Conservation (phyloP, 495 filamentous ascomycete species). For the Astrothelium subdiscretum region DNA sequence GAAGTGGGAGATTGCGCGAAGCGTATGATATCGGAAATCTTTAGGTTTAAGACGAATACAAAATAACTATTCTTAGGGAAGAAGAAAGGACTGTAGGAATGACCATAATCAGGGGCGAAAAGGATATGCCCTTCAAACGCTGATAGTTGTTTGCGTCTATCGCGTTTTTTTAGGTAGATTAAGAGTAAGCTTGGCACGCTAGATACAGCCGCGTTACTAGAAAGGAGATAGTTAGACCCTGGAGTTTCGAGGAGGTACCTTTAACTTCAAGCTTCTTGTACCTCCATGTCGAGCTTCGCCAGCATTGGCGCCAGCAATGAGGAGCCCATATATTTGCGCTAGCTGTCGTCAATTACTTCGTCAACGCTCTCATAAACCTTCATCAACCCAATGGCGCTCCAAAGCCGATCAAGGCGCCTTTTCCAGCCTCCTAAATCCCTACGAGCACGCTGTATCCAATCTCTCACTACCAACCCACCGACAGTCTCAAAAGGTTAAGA, state of each 20-base stretch:
- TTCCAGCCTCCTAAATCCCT: background rate
- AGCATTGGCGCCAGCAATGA: conserved; percentile 7
- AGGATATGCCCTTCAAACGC: too few species aligned
- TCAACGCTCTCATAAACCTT: background rate
- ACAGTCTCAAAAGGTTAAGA: background rate
- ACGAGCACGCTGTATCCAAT: background rate
- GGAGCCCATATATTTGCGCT: conserved; percentile 16
- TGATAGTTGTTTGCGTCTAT: too few species aligned
- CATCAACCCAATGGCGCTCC: conserved; percentile 15
- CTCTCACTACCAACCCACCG: background rate
- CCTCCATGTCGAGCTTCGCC: background rate
- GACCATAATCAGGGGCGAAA: background rate
- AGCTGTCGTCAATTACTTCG: conserved; percentile 15
- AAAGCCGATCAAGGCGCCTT: background rate
- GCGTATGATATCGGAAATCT: too few species aligned
- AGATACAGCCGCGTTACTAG: background rate
- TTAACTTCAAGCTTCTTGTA: background rate
- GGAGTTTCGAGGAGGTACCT: background rate
- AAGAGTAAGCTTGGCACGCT: too few species aligned
- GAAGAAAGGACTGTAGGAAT: background rate
- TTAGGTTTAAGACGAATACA: too few species aligned
- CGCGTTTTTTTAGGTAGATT: too few species aligned
- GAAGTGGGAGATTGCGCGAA: too few species aligned
- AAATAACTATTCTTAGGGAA: too few species aligned
- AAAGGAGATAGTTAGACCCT: background rate